phyloP scores from a whole-genome alignment of 768 basidiomycete genomes.

The Boletus tylopilopsis region DNA sequence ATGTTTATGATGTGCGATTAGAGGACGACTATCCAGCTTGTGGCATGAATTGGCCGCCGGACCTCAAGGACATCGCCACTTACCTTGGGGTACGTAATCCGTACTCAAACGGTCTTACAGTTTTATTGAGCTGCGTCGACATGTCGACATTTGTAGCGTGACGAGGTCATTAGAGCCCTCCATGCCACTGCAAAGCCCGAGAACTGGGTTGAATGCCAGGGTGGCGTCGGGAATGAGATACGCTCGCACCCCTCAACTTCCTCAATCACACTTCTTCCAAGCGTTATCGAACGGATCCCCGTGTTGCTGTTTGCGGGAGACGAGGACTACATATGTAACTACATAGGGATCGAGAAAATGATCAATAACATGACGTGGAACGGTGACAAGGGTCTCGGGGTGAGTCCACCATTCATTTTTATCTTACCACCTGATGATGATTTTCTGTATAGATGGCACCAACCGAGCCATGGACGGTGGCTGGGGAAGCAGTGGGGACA shows the following conservation, averaged over 20 bases:
- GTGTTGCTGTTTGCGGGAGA: conserved; percentile 94
- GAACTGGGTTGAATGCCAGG: conserved; percentile 85
- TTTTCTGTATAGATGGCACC: conserved; percentile 49
- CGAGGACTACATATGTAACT: conserved; percentile 96
- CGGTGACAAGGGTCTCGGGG: conserved; percentile 79
- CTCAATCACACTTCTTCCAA: conserved; percentile 72
- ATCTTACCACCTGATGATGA: not conserved
- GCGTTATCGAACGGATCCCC: conserved; percentile 72
- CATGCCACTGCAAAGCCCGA: conserved; percentile 77
- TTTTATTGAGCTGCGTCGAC: not conserved
- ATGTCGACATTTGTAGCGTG: conserved; percentile 44
- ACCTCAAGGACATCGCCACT: conserved; percentile 66
- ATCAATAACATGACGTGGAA: conserved; percentile 85
- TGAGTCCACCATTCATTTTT: conserved; percentile 37
- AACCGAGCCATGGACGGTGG: conserved; percentile 73
- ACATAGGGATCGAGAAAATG: conserved; percentile 84
- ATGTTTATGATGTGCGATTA: conserved; percentile 93
- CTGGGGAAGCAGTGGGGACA: conserved; percentile 74
- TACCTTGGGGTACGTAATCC: conserved; percentile 71
- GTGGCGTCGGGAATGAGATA: conserved; percentile 62
- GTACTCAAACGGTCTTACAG: not conserved
- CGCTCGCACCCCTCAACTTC: conserved; percentile 54
- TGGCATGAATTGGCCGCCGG: conserved; percentile 98
- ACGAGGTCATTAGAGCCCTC: conserved; percentile 76
- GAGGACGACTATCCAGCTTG: conserved; percentile 84